These are phyloP conservation scores for Cucumis variabilis DNA, from an alignment of 331 rosid species.

Conservation along the genomic window DNA sequence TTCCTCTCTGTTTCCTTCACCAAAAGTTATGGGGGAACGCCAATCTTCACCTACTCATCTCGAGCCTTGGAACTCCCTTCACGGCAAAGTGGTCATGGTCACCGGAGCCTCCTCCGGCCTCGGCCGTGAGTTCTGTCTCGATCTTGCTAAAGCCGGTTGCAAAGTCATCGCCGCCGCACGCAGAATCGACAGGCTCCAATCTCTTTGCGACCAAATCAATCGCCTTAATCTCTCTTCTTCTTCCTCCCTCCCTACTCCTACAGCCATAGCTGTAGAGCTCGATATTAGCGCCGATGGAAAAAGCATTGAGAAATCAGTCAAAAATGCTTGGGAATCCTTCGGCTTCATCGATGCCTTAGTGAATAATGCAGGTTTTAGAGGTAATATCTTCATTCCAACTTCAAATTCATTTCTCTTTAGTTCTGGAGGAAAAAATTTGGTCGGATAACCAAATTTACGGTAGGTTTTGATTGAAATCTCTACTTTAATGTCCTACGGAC, in stretches of 20 bases:
- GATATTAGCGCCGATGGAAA: constrained; percentile 62
- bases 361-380: constrained; percentile 87
- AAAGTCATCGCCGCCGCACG: constrained; percentile 70
- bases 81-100: constrained; percentile 80
- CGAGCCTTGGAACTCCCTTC: constrained; percentile 64
- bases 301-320: constrained; percentile 50
- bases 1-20: background rate
- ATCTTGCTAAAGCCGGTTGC: constrained; percentile 74
- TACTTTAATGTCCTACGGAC: background rate
- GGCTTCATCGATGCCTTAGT: constrained; percentile 73
- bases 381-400: constrained; percentile 25
- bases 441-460: background rate
- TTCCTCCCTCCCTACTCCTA: constrained; percentile 35
- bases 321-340: constrained; percentile 80
- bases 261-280: constrained; percentile 74
- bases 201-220: constrained; percentile 69
- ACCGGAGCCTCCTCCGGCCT: constrained; percentile 91
- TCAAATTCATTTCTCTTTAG: background rate
- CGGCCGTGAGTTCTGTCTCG: constrained; percentile 69
- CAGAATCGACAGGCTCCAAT: constrained; percentile 61
- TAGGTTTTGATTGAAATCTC: background rate
- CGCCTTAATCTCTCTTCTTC: background rate
- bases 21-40: constrained; percentile 37
- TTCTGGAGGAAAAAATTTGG: background rate
- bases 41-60: constrained; percentile 28